Evolutionary conservation across 164 flowering plant species (phyloP).

Genomic region (Tetracentron sinense): DNA sequence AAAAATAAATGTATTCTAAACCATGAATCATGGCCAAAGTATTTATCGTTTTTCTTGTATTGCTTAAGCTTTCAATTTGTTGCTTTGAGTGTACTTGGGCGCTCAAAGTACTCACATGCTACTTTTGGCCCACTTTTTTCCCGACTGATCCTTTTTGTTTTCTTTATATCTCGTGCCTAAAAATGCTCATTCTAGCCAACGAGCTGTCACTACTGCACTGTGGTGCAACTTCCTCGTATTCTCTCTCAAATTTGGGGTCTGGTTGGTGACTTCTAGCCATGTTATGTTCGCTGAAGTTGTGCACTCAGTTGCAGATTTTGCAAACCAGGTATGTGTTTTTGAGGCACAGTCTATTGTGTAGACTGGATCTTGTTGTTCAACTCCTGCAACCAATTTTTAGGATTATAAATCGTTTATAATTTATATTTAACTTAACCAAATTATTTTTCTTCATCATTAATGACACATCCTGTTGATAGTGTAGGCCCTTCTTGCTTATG

Average conservation of each 20-base stretch:
- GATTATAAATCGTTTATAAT: neutral
- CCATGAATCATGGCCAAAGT: too few relatives aligned
- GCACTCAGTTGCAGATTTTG: slow-evolving; percentile 95
- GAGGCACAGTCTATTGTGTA: neutral
- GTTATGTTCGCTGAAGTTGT: slow-evolving; percentile 95
- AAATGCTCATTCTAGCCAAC: slow-evolving; percentile 50
- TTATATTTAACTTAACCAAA: neutral
- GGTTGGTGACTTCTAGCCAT: slow-evolving; percentile 85
- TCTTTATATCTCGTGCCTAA: neutral
- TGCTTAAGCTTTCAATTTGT: neutral
- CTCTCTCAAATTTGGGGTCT: slow-evolving; percentile 93
- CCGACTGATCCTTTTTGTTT: neutral
- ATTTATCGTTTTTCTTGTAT: neutral
- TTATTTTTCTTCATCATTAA: neutral
- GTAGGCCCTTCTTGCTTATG: slow-evolving; percentile 98
- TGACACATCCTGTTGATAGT: slow-evolving; percentile 21
- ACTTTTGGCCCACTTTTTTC: neutral
- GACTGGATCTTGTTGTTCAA: neutral
- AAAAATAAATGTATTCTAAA: too few relatives aligned
- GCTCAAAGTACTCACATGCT: neutral
- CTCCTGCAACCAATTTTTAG: neutral
- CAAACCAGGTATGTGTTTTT: slow-evolving; percentile 67
- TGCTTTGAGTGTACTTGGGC: neutral
- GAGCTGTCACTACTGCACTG: slow-evolving; percentile 90
- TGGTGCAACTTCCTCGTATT: slow-evolving; percentile 97